Evolutionary conservation across 768 basidiomycete species (phyloP).

Genomic region (Leucogyrophana mollusca): DNA sequence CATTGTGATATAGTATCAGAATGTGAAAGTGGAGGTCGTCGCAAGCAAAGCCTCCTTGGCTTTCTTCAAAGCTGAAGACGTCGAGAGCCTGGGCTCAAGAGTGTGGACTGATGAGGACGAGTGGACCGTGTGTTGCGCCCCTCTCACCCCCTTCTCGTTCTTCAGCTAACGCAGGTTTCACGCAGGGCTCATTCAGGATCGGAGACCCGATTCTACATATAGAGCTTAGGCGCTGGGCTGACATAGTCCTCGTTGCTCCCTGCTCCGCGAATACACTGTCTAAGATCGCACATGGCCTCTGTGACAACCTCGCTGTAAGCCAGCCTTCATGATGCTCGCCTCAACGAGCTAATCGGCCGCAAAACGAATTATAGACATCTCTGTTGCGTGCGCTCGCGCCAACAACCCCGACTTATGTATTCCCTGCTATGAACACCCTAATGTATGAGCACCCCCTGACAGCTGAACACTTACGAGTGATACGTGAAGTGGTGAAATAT

Average conservation of each 20-base stretch:
- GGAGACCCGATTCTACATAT: constrained; percentile 96
- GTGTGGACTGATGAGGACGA: constrained; percentile 94
- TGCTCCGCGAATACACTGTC: constrained; percentile 97
- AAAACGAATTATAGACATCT: constrained; percentile 52
- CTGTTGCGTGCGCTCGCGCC: constrained; percentile 84
- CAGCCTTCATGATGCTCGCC: constrained; percentile 1
- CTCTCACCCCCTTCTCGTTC: not conserved
- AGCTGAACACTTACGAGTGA: constrained; percentile 71
- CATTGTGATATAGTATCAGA: constrained; percentile 52
- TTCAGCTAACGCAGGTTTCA: no score
- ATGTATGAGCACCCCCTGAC: constrained; percentile 98
- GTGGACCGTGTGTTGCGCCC: constrained; percentile 68
- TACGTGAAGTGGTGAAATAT: constrained; percentile 78
- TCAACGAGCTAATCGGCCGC: not conserved
- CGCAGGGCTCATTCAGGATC: constrained; percentile 67
- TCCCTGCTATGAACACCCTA: constrained; percentile 98
- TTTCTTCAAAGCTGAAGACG: constrained; percentile 64
- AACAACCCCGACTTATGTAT: constrained; percentile 83
- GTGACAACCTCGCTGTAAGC: constrained; percentile 86
- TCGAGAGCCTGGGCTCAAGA: constrained; percentile 50
- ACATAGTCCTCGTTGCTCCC: constrained; percentile 91
- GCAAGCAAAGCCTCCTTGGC: constrained; percentile 75
- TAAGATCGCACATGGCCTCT: constrained; percentile 85
- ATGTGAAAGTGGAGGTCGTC: constrained; percentile 80
- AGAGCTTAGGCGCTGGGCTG: constrained; percentile 92